Conservation (phyloP, 2,329 filamentous ascomycete species). For the Pestalotiopsis sp. region DNA sequence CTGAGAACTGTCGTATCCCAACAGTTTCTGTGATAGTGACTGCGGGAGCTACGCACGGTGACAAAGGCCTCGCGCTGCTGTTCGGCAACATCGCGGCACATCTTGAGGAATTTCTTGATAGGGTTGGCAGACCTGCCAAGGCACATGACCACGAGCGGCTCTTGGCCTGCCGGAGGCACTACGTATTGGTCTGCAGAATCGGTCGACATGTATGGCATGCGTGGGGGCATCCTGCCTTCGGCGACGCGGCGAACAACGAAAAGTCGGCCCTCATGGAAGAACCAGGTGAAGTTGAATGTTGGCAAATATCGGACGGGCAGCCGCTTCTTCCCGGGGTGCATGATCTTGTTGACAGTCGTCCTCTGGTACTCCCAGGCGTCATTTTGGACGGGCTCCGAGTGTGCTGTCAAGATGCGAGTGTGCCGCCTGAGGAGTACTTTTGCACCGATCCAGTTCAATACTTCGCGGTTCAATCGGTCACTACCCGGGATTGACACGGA, state of each 20-base stretch:
- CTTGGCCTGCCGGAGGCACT: slow-evolving; percentile 33
- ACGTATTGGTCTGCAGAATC: slow-evolving; percentile 32
- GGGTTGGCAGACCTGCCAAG: slow-evolving; percentile 34
- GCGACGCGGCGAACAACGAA: slow-evolving; percentile 37
- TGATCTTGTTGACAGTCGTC: slow-evolving; percentile 26
- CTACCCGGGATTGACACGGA: slow-evolving; percentile 36
- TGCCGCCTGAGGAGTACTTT: slow-evolving; percentile 31
- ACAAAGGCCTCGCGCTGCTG: slow-evolving; percentile 36
- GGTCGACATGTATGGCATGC: slow-evolving; percentile 10
- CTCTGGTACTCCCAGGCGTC: slow-evolving; percentile 32
- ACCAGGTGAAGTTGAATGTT: slow-evolving; percentile 38
- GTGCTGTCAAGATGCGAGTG: slow-evolving; percentile 34
- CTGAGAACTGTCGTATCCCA: slow-evolving; percentile 38
- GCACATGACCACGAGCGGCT: slow-evolving; percentile 39
- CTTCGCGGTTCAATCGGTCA: slow-evolving; percentile 37
- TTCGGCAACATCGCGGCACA: slow-evolving; percentile 31
- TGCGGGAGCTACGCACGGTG: slow-evolving; percentile 34
- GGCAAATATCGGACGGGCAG: slow-evolving; percentile 37
- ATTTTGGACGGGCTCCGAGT: slow-evolving; percentile 30
- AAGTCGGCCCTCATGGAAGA: slow-evolving; percentile 31
- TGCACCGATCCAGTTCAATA: slow-evolving; percentile 38
- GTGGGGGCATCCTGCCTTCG: slow-evolving; percentile 11
- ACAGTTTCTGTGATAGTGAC: slow-evolving; percentile 21
- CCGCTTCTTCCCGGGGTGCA: slow-evolving; percentile 33
- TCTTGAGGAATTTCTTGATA: slow-evolving; percentile 30